phyloP scores from a whole-genome alignment of 1,284 basidiomycete species.

The Moniliella sp. region DNA sequence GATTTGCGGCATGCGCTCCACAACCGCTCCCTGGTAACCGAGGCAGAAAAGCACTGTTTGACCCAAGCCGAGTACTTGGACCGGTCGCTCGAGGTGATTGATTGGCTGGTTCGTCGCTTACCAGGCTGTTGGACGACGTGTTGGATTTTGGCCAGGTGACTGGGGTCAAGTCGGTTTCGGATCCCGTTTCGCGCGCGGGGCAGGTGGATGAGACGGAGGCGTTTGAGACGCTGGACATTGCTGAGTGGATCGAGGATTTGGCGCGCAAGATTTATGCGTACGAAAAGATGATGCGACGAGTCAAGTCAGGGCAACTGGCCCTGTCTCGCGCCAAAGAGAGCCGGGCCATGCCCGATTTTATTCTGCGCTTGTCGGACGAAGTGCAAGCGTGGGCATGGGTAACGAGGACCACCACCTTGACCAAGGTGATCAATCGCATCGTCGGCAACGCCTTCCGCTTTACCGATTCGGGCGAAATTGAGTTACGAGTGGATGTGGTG shows the following conservation, averaged over 20 bases:
- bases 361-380: slow-evolving; percentile 9
- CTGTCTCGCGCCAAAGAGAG: not conserved
- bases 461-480: slow-evolving; percentile 9
- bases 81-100: not conserved
- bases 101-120: slow-evolving; percentile 12
- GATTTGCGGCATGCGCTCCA: slow-evolving; percentile 9
- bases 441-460: slow-evolving; percentile 15
- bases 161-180: slow-evolving; percentile 3
- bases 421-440: slow-evolving; percentile 14
- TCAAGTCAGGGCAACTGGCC: too few species aligned
- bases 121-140: slow-evolving; percentile 18
- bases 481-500: slow-evolving; percentile 5
- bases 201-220: slow-evolving; percentile 11
- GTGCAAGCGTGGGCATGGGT: slow-evolving; percentile 6
- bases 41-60: not conserved
- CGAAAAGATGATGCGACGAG: not conserved
- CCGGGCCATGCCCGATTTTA: slow-evolving; percentile 6
- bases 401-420: slow-evolving; percentile 5
- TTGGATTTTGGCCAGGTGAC: slow-evolving; percentile 16
- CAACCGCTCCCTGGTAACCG: slow-evolving; percentile 1
- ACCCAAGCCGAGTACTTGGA: not conserved
- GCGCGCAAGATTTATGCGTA: not conserved
- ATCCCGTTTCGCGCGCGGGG: slow-evolving; percentile 5
- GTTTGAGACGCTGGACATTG: slow-evolving; percentile 6
- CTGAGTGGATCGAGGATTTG: not conserved